A percentile compares a stretch with the other conserved stretches of the same genome.
These are phyloP conservation scores for Pichia ethanolica DNA, from an alignment of 805 yeast species.

Conservation along the genomic window DNA sequence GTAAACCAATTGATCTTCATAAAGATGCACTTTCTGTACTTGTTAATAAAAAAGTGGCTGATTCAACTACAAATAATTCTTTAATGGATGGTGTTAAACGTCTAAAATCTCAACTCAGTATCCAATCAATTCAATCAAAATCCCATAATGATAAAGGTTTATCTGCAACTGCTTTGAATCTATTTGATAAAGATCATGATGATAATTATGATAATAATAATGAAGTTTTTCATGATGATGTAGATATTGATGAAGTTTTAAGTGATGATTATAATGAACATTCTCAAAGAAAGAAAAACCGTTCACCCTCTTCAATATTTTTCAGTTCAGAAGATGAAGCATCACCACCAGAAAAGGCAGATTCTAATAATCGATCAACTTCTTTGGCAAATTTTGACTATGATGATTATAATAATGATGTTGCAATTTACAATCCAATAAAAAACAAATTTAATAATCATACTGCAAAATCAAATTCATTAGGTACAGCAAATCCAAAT, in stretches of 20 bases:
- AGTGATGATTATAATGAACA: conserved; percentile 4
- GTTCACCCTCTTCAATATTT: background rate
- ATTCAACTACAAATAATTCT: background rate
- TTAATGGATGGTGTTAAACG: conserved; percentile 2
- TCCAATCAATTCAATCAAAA: background rate
- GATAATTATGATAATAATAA: background rate
- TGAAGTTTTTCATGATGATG: background rate
- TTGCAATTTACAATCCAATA: background rate
- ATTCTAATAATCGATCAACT: background rate
- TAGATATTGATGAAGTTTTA: background rate
- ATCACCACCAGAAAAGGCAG: background rate
- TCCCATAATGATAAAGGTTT: background rate
- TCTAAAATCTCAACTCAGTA: conserved; percentile 2
- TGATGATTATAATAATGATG: conserved; percentile 3
- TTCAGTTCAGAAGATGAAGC: conserved; percentile 7
- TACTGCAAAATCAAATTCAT: background rate
- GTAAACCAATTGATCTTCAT: conserved; percentile 30
- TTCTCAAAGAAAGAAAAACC: background rate
- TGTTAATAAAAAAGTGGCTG: conserved; percentile 3
- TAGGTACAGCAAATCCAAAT: background rate
- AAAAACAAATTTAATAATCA: background rate
- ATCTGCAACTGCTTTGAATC: background rate
- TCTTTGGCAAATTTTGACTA: background rate
- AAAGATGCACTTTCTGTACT: conserved; percentile 16
- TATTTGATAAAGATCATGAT: conserved; percentile 4